These are phyloP conservation scores for Petunia axillaris DNA, from an alignment of 257 asterid species.

Conservation along the genomic window DNA sequence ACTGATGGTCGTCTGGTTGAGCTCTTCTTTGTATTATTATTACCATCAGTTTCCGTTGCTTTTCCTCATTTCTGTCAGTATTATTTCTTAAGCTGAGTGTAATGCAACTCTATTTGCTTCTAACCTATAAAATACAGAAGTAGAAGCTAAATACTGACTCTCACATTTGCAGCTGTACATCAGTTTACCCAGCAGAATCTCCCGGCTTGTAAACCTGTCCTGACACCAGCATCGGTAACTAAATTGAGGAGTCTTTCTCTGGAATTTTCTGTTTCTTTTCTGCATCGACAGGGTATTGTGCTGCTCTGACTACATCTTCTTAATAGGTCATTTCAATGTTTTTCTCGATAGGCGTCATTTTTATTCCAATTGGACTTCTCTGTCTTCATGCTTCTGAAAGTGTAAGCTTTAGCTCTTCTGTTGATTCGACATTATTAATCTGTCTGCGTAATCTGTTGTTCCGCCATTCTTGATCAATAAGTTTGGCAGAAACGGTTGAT, in stretches of 20 bases:
- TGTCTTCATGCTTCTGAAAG: slow-evolving; percentile 67
- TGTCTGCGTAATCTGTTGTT: slow-evolving; percentile 20
- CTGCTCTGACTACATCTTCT: slow-evolving; percentile 29
- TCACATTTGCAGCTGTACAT: slow-evolving; percentile 52
- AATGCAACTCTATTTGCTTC: slow-evolving; percentile 9
- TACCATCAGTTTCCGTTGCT: neutral
- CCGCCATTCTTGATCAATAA: slow-evolving; percentile 8
- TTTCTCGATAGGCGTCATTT: slow-evolving; percentile 58
- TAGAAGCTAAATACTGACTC: slow-evolving; percentile 14
- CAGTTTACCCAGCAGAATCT: slow-evolving; percentile 76
- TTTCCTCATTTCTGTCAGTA: slow-evolving; percentile 15
- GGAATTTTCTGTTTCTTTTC: neutral
- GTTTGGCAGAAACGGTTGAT: slow-evolving; percentile 25
- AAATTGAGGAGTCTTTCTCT: neutral
- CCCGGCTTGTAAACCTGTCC: slow-evolving; percentile 82
- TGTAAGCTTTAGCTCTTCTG: slow-evolving; percentile 42
- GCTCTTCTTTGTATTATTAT: no score
- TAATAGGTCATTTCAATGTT: slow-evolving; percentile 67
- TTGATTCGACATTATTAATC: neutral
- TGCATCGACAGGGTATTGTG: neutral
- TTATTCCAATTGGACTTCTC: slow-evolving; percentile 67
- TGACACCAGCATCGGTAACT: slow-evolving; percentile 73
- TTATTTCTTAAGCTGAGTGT: slow-evolving; percentile 2
- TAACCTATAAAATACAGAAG: neutral
- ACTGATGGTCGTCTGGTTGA: neutral